Percentiles rank a stretch among this genome's conserved stretches.
Conservation (phyloP, 164 flowering plant species). For the Sedum album region DNA sequence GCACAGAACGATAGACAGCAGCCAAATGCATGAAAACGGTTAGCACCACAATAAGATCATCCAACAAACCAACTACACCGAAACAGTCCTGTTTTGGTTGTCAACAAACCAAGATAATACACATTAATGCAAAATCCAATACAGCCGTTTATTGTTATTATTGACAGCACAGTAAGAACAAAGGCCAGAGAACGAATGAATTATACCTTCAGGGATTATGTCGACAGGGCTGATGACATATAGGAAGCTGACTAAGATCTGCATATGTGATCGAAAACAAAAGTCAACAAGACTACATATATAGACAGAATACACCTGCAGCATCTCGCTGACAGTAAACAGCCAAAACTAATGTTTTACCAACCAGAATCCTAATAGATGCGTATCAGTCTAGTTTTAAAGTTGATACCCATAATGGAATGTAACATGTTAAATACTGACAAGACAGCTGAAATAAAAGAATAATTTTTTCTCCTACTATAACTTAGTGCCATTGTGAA, state of each 20-base stretch:
- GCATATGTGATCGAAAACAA: conserved; percentile 14
- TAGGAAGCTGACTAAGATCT: conserved; percentile 51
- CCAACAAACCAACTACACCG: conserved; percentile 68
- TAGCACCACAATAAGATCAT: conserved; percentile 61
- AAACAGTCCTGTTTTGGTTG: conserved; percentile 37
- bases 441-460: no score
- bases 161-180: not conserved
- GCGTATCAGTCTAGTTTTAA: not conserved
- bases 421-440: not conserved
- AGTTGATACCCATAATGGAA: not conserved
- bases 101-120: not conserved
- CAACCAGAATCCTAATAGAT: not conserved
- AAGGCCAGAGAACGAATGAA: not conserved
- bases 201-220: conserved; percentile 96
- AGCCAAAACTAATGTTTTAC: not conserved
- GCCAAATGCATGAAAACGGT: conserved; percentile 71
- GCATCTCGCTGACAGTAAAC: not conserved
- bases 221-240: conserved; percentile 81
- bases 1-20: conserved; percentile 77
- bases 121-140: not conserved
- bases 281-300: not conserved
- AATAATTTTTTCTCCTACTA: not conserved
- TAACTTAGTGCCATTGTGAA: not conserved
- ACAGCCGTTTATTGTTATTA: not conserved
- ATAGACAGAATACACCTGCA: no score